phyloP scores from a whole-genome alignment of 1,284 basidiomycete genomes.

The Moesziomyces aphidis region DNA sequence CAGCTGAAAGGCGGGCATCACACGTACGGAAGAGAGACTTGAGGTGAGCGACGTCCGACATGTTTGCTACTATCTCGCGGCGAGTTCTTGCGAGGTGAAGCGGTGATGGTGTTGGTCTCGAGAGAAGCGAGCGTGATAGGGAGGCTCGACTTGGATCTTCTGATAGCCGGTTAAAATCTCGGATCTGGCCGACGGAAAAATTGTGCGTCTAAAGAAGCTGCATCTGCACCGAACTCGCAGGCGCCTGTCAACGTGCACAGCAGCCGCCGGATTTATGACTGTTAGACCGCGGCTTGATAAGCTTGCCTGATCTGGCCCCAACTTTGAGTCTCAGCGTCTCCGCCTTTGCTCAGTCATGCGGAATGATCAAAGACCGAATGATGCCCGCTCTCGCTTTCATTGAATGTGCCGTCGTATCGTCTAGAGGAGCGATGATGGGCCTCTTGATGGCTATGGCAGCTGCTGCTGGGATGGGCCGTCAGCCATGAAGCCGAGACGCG shows the following conservation, averaged over 20 bases:
- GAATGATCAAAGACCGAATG: no score
- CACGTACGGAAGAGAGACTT: constrained; percentile 57
- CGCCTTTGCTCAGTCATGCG: no score
- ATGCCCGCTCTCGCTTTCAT: no score
- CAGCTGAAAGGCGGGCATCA: neutral
- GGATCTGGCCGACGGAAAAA: constrained; percentile 14
- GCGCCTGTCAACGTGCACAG: neutral
- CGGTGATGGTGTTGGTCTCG: constrained; percentile 8
- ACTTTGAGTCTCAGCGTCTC: no score
- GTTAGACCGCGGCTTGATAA: neutral
- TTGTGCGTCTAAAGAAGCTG: neutral
- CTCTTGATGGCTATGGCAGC: no score
- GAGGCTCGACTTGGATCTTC: neutral
- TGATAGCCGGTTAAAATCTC: constrained; percentile 6
- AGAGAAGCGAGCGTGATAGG: neutral
- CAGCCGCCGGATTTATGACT: neutral
- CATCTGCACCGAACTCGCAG: no score
- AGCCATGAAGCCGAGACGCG: no score
- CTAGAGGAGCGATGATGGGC: no score
- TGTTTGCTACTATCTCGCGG: constrained; percentile 9
- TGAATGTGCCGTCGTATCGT: no score
- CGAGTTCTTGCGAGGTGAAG: no score
- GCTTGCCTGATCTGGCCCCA: no score
- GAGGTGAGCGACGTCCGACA: constrained; percentile 59
- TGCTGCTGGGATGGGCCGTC: no score